A percentile compares a stretch with the other conserved stretches of the same genome.
These are phyloP conservation scores for Ophiocordyceps sinensis DNA, from an alignment of 2,329 filamentous ascomycete genomes.

Conservation along the genomic window DNA sequence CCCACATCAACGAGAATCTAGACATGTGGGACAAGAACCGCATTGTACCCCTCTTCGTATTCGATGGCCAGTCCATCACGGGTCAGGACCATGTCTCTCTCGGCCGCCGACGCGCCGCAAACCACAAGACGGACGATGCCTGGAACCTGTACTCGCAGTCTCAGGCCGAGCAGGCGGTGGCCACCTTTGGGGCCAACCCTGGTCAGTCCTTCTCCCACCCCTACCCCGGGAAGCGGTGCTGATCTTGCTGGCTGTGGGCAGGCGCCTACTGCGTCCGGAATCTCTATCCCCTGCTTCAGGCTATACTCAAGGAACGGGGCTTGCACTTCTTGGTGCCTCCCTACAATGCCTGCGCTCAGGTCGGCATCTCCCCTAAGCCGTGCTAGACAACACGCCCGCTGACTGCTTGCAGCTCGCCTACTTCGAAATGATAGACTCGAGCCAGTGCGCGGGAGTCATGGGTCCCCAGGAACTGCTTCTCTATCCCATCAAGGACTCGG, in stretches of 20 bases:
- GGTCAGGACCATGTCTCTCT: conserved; percentile 59
- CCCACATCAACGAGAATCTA: conserved; percentile 63
- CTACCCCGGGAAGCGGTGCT: neutral
- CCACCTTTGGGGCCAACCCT: conserved; percentile 65
- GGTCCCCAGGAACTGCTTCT: conserved; percentile 74
- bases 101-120: conserved; percentile 49
- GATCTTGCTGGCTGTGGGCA: conserved; percentile 18
- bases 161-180: conserved; percentile 65
- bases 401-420: conserved; percentile 46
- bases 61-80: conserved; percentile 72
- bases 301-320: conserved; percentile 51
- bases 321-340: conserved; percentile 73
- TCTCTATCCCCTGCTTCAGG: conserved; percentile 64
- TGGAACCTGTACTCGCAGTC: conserved; percentile 80
- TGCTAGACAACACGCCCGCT: neutral
- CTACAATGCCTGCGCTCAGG: conserved; percentile 78
- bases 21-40: conserved; percentile 53
- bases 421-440: conserved; percentile 52
- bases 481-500: conserved; percentile 66
- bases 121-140: conserved; percentile 58
- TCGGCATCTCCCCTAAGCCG: conserved; percentile 23
- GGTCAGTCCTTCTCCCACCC: conserved; percentile 31
- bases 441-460: conserved; percentile 63
- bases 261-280: conserved; percentile 57
- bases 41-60: conserved; percentile 76